Conservation (phyloP, 2,329 filamentous ascomycete species). For the Aspergillus thermomutatus region DNA sequence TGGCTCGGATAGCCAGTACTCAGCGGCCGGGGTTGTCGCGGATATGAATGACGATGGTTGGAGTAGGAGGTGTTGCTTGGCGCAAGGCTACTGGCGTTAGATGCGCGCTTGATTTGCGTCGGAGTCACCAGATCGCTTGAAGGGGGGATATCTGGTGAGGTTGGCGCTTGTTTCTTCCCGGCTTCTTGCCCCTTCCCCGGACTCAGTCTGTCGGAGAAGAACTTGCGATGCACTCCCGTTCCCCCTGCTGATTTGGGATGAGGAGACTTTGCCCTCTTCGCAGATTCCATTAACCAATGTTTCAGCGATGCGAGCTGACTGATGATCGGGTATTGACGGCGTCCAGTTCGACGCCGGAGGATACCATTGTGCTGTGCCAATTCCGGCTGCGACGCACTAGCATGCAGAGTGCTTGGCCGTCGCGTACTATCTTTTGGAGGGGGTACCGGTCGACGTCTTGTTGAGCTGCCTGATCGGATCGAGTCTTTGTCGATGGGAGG, state of each 20-base stretch:
- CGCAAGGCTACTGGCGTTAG: constrained; percentile 40
- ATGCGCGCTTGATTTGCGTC: constrained; percentile 39
- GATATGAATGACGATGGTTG: constrained; percentile 41
- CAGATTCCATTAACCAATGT: constrained; percentile 69
- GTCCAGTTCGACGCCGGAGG: constrained; percentile 52
- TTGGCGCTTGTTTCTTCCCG: constrained; percentile 23
- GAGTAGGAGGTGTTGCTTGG: constrained; percentile 42
- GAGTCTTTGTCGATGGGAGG: constrained; percentile 72
- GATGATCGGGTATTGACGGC: constrained; percentile 61
- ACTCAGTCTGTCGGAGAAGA: constrained; percentile 37
- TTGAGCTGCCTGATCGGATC: constrained; percentile 71
- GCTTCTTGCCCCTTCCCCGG: constrained; percentile 37
- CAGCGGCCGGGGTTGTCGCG: constrained; percentile 34
- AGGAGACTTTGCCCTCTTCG: constrained; percentile 61
- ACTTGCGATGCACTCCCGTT: constrained; percentile 31
- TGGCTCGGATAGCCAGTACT: constrained; percentile 35
- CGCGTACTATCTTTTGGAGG: constrained; percentile 83
- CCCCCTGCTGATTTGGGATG: constrained; percentile 32
- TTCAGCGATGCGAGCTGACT: constrained; percentile 66
- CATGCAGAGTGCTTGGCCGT: constrained; percentile 79
- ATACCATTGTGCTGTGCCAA: constrained; percentile 56
- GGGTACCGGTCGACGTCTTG: constrained; percentile 70
- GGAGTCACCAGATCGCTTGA: constrained; percentile 31
- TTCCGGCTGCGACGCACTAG: constrained; percentile 69
- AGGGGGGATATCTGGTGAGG: constrained; percentile 22